Conservation (phyloP, 495 filamentous ascomycete genomes). For the Xylaria venustula region DNA sequence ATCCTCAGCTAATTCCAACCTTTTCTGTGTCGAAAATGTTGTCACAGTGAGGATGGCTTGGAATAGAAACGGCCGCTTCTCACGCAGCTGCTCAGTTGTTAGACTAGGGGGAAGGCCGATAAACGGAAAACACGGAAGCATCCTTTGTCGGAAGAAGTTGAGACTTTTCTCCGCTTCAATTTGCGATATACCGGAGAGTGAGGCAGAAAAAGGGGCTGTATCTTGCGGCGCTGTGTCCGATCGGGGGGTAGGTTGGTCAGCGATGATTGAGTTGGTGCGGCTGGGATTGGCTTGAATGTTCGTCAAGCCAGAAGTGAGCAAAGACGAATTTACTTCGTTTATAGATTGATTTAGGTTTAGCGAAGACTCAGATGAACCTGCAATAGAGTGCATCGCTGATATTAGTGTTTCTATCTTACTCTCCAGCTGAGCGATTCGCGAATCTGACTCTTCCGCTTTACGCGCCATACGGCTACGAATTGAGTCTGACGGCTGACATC, state of each 20-base stretch:
- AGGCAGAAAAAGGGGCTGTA: neutral
- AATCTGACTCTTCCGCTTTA: constrained; percentile 19
- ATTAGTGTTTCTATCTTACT: constrained; percentile 53
- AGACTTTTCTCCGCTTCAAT: constrained; percentile 36
- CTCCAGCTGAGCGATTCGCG: constrained; percentile 45
- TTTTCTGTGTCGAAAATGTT: constrained; percentile 33
- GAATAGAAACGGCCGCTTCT: constrained; percentile 48
- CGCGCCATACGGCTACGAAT: constrained; percentile 35
- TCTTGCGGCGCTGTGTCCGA: neutral
- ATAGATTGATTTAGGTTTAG: neutral
- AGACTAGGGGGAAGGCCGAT: constrained; percentile 38
- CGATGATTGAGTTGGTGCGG: neutral
- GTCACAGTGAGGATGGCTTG: constrained; percentile 48
- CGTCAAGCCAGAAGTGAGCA: neutral
- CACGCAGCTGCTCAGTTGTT: constrained; percentile 42
- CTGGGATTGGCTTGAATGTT: neutral
- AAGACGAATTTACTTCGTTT: neutral
- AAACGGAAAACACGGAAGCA: constrained; percentile 45
- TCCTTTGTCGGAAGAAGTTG: constrained; percentile 39
- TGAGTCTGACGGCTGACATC: constrained; percentile 40
- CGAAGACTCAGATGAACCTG: constrained; percentile 10
- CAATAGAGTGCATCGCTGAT: constrained; percentile 37
- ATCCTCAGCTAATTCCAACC: constrained; percentile 28
- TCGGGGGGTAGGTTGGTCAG: neutral
- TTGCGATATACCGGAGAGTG: neutral